Base-by-base conservation (phyloP, 331 rosid genomes). In the Malus hybrid region DNA sequence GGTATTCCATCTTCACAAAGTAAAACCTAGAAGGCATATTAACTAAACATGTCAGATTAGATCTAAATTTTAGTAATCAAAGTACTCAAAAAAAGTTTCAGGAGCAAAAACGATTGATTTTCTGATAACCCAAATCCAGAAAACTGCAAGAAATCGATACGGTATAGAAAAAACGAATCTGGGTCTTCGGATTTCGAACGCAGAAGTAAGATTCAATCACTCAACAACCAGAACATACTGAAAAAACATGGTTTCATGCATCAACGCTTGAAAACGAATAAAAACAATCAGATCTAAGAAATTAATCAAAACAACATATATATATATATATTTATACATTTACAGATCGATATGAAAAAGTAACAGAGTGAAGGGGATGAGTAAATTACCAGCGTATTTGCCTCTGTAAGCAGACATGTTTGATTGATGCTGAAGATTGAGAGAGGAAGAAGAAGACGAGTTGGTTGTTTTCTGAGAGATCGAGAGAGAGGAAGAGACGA, bases 311-410 rank as follows among this genome's bases (percentile, higher is more conserved):
- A 15, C 58, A 24, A 1, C 13, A 10, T 9, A 70, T 14, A 30
- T 13, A 42, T 10, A 42, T 42, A 42, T 10, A 10, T 10, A 42
- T n/a, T n/a, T 1, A 42, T 1, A 42, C 48, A 42, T 42, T 42
- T 3, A 74, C 5, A 53, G 6, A 75, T 7, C 8, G 29, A 28
- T 50, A 2, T 1, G 14, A 63, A 55, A 3, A 26, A 6, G 64
- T 14, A 20, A 28, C 10, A 44, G 15, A 18, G 15, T 5, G 13
- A 12, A 22, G 13, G 15, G 18, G 3, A 14, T 13, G 1, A 18
- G 64, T 13, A 26, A 15, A n/a, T 72, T 77, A 84, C 87, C 87
- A 66, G 63, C 68, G 80, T 84, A 84, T 71, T 80, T 84, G 67
- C 81, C 78, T 50, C 63, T 58, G 73, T 28, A 81, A 50, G 78